These are phyloP conservation scores for Furcasterigmium sp. DNA, from an alignment of 2,329 filamentous ascomycete species.

Conservation along the genomic window DNA sequence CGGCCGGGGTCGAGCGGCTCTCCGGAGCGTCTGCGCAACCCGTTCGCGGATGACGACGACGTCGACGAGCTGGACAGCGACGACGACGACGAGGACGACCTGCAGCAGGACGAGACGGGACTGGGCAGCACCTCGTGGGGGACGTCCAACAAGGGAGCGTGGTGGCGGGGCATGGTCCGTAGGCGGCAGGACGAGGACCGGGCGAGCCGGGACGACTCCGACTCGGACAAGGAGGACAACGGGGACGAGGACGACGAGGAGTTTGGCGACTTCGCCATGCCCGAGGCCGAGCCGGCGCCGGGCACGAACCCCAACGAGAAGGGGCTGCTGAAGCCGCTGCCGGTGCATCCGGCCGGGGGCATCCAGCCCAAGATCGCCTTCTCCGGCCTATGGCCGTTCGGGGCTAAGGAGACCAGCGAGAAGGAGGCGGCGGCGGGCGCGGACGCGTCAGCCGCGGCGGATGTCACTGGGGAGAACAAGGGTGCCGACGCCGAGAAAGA, in stretches of 20 bases:
- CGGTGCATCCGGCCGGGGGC: conserved; percentile 40
- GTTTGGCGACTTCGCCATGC: conserved; percentile 65
- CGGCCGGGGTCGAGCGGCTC: conserved; percentile 10
- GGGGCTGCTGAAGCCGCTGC: conserved; percentile 49
- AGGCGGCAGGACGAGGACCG: conserved; percentile 24
- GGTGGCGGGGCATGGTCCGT: conserved; percentile 40
- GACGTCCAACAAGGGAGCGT: conserved; percentile 31
- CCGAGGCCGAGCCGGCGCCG: conserved; percentile 40
- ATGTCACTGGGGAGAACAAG: background rate
- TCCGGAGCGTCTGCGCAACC: conserved; percentile 35
- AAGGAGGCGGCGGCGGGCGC: conserved; percentile 10
- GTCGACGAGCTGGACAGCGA: conserved; percentile 42
- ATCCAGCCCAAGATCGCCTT: conserved; percentile 29
- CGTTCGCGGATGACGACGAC: conserved; percentile 52
- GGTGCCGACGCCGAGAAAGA: background rate
- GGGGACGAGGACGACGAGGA: conserved; percentile 57
- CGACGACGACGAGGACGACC: conserved; percentile 47
- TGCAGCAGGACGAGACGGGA: conserved; percentile 11
- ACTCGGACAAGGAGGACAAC: conserved; percentile 46
- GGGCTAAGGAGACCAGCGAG: conserved; percentile 28
- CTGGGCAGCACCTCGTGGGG: conserved; percentile 16
- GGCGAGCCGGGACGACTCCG: conserved; percentile 38
- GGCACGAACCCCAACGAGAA: conserved; percentile 25
- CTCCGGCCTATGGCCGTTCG: conserved; percentile 55
- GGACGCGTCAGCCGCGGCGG: conserved; percentile 16